phyloP scores from a whole-genome alignment of 2,329 filamentous ascomycete genomes.

The Purpureocillium lavendulum region DNA sequence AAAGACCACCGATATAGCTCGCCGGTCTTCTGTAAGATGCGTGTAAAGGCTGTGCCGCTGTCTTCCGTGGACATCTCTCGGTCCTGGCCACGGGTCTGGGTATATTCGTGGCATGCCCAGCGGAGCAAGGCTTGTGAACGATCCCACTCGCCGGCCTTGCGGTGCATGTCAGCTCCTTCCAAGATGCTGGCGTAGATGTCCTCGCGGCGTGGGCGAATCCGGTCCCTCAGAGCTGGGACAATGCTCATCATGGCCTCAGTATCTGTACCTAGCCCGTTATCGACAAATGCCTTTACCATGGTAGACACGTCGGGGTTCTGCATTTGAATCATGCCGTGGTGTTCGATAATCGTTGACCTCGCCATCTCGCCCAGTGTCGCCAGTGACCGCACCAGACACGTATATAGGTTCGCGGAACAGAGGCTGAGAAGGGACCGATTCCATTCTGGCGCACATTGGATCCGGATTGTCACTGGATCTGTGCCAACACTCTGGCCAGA shows the following conservation, averaged over 20 bases:
- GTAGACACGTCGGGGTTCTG: slow-evolving; percentile 2
- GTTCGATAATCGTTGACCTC: slow-evolving; percentile 2
- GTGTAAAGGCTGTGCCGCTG: neutral
- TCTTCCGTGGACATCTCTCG: neutral
- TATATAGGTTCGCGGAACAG: slow-evolving; percentile 10
- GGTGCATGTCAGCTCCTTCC: neutral
- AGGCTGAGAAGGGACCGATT: slow-evolving; percentile 6
- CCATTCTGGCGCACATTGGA: neutral
- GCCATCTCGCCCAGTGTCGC: neutral
- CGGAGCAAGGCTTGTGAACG: neutral
- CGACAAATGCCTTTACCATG: slow-evolving; percentile 8
- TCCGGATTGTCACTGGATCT: neutral
- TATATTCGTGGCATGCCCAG: slow-evolving; percentile 2
- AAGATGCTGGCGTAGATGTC: neutral
- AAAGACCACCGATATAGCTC: slow-evolving; percentile 7
- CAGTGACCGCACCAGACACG: slow-evolving; percentile 1
- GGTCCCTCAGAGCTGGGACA: slow-evolving; percentile 3
- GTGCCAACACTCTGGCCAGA: too few relatives aligned
- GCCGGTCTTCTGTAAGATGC: neutral
- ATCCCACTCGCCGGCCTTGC: slow-evolving; percentile 1
- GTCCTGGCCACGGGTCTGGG: neutral
- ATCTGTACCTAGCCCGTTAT: slow-evolving; percentile 5
- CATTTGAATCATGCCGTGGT: slow-evolving; percentile 4
- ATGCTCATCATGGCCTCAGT: slow-evolving; percentile 7
- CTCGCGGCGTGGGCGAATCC: neutral